Percentiles rank a stretch among this genome's conserved stretches.
phyloP scores from a whole-genome alignment of 441 rosid species.

The Dalechampia spathulata region DNA sequence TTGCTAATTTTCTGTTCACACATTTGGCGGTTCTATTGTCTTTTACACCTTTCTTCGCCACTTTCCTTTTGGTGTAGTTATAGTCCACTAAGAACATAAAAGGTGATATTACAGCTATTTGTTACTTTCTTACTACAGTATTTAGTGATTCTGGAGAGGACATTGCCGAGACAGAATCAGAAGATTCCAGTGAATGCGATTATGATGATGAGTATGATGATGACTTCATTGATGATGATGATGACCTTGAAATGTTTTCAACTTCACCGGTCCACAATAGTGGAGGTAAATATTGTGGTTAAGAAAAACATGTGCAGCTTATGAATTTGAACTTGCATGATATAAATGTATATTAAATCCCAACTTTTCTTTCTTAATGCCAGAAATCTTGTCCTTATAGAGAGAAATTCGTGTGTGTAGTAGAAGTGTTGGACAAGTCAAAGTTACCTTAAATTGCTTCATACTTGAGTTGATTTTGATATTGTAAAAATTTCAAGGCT shows the following conservation, averaged over 20 bases:
- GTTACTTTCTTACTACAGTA: slow-evolving; percentile 30
- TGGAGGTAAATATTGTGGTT: slow-evolving; percentile 45
- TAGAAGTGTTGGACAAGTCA: neutral
- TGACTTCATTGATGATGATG: slow-evolving; percentile 37
- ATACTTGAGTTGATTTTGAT: neutral
- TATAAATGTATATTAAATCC: neutral
- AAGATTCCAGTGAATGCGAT: slow-evolving; percentile 54
- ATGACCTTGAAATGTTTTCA: slow-evolving; percentile 24
- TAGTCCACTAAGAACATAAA: neutral
- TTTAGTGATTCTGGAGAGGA: slow-evolving; percentile 66
- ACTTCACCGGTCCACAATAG: slow-evolving; percentile 43
- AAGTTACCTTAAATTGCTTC: neutral
- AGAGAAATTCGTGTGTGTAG: neutral
- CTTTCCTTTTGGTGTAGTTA: neutral
- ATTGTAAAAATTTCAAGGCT: too few relatives aligned
- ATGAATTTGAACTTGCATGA: neutral
- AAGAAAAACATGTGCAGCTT: neutral
- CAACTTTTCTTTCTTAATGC: neutral
- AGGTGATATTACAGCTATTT: slow-evolving; percentile 6
- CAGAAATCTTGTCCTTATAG: neutral
- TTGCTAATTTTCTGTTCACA: neutral
- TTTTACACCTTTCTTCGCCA: too few relatives aligned
- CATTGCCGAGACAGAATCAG: slow-evolving; percentile 45
- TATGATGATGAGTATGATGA: slow-evolving; percentile 47
- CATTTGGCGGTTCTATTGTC: neutral